Percentiles rank a stretch among this genome's conserved stretches.
phyloP scores from a whole-genome alignment of 2,329 filamentous ascomycete genomes.

The Fusarium sp. region DNA sequence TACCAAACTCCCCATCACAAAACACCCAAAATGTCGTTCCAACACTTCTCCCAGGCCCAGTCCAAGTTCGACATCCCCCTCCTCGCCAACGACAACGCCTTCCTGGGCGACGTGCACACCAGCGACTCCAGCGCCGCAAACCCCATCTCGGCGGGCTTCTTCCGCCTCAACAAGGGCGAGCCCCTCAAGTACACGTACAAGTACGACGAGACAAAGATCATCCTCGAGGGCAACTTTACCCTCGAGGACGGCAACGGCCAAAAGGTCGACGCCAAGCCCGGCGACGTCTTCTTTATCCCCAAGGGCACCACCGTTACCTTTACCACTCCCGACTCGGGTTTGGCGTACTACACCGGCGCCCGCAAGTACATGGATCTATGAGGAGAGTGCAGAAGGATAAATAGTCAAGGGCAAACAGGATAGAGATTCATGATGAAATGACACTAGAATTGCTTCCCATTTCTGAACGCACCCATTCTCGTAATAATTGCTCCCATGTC shows the following conservation, averaged over 20 bases:
- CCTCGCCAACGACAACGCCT: conserved; percentile 79
- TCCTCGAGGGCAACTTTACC: conserved; percentile 77
- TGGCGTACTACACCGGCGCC: conserved; percentile 71
- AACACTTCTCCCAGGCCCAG: conserved; percentile 72
- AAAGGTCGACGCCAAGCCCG: conserved; percentile 71
- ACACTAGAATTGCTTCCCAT: conserved; percentile 22
- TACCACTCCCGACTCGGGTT: conserved; percentile 71
- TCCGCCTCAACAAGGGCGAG: conserved; percentile 77
- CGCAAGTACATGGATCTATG: conserved; percentile 54
- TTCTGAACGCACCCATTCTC: not conserved
- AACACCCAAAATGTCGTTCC: conserved; percentile 58
- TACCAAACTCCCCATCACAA: not conserved
- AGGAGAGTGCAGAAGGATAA: not conserved
- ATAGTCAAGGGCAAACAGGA: conserved; percentile 3
- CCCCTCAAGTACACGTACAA: conserved; percentile 78
- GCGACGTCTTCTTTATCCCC: conserved; percentile 80
- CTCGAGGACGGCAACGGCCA: conserved; percentile 75
- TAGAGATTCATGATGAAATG: conserved; percentile 33
- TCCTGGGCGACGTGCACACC: conserved; percentile 73
- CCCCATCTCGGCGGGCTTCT: conserved; percentile 76
- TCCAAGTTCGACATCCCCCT: conserved; percentile 74
- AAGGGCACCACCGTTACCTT: conserved; percentile 78
- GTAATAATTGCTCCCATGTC: not conserved
- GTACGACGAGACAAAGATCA: conserved; percentile 83
- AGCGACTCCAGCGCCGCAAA: conserved; percentile 70